Conservation (phyloP, 495 filamentous ascomycete genomes). For the Podospora tetraspora region DNA sequence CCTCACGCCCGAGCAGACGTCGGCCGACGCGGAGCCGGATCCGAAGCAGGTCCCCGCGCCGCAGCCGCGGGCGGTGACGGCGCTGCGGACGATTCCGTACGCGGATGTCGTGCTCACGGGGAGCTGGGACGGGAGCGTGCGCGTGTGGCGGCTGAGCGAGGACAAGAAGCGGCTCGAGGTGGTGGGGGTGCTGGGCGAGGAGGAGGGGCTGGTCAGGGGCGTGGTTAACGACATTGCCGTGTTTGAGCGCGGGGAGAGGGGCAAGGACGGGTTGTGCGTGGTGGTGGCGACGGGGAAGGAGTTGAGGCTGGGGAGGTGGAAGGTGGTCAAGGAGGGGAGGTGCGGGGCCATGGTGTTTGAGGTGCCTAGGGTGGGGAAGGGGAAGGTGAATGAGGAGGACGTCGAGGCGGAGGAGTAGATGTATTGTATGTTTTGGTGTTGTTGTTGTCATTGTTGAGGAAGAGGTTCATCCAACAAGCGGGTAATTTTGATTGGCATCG, state of each 20-base stretch:
- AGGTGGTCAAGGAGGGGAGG: constrained; percentile 53
- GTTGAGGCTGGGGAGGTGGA: constrained; percentile 75
- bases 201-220: constrained; percentile 10
- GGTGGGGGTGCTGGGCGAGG: constrained; percentile 58
- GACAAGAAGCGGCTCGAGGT: constrained; percentile 76
- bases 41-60: constrained; percentile 52
- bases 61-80: constrained; percentile 84
- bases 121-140: constrained; percentile 86
- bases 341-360: constrained; percentile 80
- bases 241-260: constrained; percentile 68
- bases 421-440: neutral
- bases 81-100: constrained; percentile 75
- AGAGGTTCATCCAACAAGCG: constrained; percentile 10
- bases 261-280: constrained; percentile 68
- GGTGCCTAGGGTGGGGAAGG: constrained; percentile 49
- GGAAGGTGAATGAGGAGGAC: constrained; percentile 8
- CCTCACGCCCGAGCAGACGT: constrained; percentile 57
- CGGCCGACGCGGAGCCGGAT: constrained; percentile 59
- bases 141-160: constrained; percentile 76
- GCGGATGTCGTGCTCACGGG: constrained; percentile 83
- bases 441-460: neutral
- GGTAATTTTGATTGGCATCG: neutral
- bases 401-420: constrained; percentile 8
- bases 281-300: constrained; percentile 83
- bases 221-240: constrained; percentile 58